These are phyloP conservation scores for Porcisia hertigi DNA, from an alignment of 208 protist genomes.

Conservation along the genomic window DNA sequence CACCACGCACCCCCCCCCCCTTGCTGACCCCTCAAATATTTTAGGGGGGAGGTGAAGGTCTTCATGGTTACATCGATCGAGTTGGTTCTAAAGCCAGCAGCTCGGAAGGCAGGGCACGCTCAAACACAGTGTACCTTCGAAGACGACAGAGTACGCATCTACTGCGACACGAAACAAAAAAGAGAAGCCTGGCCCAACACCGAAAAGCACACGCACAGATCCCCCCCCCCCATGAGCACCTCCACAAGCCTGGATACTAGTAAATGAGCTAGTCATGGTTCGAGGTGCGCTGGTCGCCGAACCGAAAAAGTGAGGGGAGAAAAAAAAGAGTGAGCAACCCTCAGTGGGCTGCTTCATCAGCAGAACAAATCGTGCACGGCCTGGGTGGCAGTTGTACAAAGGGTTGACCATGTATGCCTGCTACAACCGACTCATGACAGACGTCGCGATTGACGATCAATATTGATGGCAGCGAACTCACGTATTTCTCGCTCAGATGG, in stretches of 20 bases:
- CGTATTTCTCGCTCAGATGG: constrained; percentile 74
- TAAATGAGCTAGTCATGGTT: neutral
- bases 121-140: neutral
- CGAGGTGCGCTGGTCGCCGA: neutral
- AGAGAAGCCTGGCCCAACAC: neutral
- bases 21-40: neutral
- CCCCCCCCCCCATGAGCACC: neutral
- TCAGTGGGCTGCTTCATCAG: neutral
- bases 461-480: constrained; percentile 90
- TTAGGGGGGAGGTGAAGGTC: neutral
- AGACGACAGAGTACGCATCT: neutral
- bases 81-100: neutral
- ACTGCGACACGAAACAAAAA: neutral
- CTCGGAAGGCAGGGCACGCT: neutral
- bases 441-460: constrained; percentile 43
- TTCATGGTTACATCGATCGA: neutral
- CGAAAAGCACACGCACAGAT: neutral
- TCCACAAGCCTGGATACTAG: neutral
- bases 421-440: neutral
- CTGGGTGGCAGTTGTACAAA: neutral
- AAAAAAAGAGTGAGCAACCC: neutral
- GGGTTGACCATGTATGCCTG: neutral
- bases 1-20: neutral
- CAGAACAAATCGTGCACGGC: neutral
- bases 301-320: neutral